Percentiles rank a stretch among this genome's conserved stretches.
Evolutionary conservation across 2,329 filamentous ascomycete species (phyloP).

Genomic region (Cryphonectria naterciae): DNA sequence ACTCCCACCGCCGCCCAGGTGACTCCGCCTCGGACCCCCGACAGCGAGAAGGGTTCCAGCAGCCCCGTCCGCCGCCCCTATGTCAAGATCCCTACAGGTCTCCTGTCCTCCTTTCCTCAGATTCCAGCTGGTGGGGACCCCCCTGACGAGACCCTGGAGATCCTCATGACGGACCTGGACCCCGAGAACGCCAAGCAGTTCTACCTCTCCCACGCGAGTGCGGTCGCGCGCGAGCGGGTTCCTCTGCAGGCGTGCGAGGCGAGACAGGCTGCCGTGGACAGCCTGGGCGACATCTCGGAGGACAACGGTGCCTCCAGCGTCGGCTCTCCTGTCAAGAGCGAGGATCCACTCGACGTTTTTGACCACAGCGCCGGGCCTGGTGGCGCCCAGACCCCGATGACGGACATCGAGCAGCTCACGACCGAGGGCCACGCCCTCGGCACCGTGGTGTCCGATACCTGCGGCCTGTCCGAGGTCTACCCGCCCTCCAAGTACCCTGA

Average conservation of each 20-base stretch:
- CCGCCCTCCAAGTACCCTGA: constrained; percentile 86
- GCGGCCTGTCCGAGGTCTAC: constrained; percentile 88
- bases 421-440: constrained; percentile 94
- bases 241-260: constrained; percentile 68
- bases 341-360: constrained; percentile 79
- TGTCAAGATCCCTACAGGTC: constrained; percentile 61
- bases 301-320: constrained; percentile 39
- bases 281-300: constrained; percentile 57
- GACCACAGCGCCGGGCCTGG: constrained; percentile 62
- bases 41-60: constrained; percentile 47
- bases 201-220: constrained; percentile 75
- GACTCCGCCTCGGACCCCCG: constrained; percentile 82
- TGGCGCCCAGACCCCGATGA: constrained; percentile 60
- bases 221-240: constrained; percentile 82
- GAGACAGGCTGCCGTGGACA: constrained; percentile 61
- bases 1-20: constrained; percentile 77
- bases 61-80: constrained; percentile 46
- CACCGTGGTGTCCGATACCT: constrained; percentile 87
- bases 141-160: constrained; percentile 77
- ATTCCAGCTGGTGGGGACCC: constrained; percentile 44
- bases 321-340: constrained; percentile 38
- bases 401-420: constrained; percentile 74
- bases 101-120: constrained; percentile 40
- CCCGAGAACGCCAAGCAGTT: constrained; percentile 72
- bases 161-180: constrained; percentile 74